Evolutionary conservation across 2,329 filamentous ascomycete species (phyloP).

Genomic region (Sporothrix luriei): DNA sequence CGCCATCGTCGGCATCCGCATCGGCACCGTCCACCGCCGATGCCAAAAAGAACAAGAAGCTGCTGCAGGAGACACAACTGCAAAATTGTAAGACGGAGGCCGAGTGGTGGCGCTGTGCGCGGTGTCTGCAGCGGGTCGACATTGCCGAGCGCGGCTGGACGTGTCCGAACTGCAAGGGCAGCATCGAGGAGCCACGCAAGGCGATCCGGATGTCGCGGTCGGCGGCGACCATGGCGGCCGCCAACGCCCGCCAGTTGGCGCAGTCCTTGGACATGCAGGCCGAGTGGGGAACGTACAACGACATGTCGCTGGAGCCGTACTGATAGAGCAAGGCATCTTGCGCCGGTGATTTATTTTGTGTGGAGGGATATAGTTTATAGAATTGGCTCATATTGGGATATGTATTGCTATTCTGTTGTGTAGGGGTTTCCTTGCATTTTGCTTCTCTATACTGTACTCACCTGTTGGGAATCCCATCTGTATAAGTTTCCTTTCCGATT

Average conservation of each 20-base stretch:
- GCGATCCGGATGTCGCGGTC: slow-evolving; percentile 1
- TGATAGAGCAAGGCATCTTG: background rate
- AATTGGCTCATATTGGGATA: too few species aligned
- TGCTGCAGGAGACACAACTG: slow-evolving; percentile 37
- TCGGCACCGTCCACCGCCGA: slow-evolving; percentile 42
- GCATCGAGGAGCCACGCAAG: slow-evolving; percentile 48
- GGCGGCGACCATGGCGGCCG: background rate
- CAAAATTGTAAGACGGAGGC: slow-evolving; percentile 45
- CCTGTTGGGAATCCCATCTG: too few species aligned
- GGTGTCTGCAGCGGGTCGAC: slow-evolving; percentile 53
- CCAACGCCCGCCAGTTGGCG: background rate
- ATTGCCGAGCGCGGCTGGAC: slow-evolving; percentile 48
- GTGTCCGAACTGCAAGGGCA: slow-evolving; percentile 52
- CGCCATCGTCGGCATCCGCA: slow-evolving; percentile 35
- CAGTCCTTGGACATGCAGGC: background rate
- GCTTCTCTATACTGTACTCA: too few species aligned
- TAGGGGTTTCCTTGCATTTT: too few species aligned
- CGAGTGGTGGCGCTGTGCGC: slow-evolving; percentile 59
- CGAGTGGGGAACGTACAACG: background rate
- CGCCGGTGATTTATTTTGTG: background rate
- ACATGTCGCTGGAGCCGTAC: slow-evolving; percentile 9
- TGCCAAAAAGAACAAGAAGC: background rate
- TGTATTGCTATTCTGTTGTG: too few species aligned
- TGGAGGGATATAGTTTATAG: background rate
- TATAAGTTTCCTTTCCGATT: too few species aligned